Evolutionary conservation across 2,329 filamentous ascomycete species (phyloP), one percentile per base, ranked within the genome.

Genomic region (Aspergillus terreus): DNA sequence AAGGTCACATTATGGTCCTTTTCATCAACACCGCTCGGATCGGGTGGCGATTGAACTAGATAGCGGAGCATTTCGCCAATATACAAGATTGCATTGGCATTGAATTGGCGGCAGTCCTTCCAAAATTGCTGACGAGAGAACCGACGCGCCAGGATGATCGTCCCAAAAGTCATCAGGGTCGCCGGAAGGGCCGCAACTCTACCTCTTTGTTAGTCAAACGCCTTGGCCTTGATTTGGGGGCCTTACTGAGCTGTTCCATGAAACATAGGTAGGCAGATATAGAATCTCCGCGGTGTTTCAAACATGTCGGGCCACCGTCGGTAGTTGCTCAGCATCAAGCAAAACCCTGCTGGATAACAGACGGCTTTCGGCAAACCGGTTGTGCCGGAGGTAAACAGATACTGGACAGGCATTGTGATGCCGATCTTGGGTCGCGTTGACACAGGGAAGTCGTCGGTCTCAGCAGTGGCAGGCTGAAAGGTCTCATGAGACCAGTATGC

Each of bases 11-110:
- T 12, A 23, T 48, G 46, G 9, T 48, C 21, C 15, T 30, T 33
- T 5, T 48, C 46, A 25, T 47, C 12, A 9, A 23, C 30, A 35
- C n/a, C 33, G 7, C 43, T 15, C 9, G 44, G 17, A 10, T 46
- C 44, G 2, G 35, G 4, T 14, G 46, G 46, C 7, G 35, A 32
- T 42, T 59, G 55, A 4, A 59, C 53, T 2, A 59, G 49, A 44
- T 59, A 59, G 11, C 57, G 55, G 11, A 58, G 43, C 57, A 59
- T 56, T 36, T 59, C 57, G 11, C 57, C 57, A 46, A 59, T 58
- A 41, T 59, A 59, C 19, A 59, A 38, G 44, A 59, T 58, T 1
- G 55, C 55, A 44, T 58, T 59, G n/a, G 57, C 53, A 4, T 46
- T 23, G 14, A 48, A 54, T 15, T 44, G 48, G 14, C 55, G 53